These are phyloP conservation scores for Kuraishia capsulata DNA, from an alignment of 805 yeast genomes.

Conservation along the genomic window DNA sequence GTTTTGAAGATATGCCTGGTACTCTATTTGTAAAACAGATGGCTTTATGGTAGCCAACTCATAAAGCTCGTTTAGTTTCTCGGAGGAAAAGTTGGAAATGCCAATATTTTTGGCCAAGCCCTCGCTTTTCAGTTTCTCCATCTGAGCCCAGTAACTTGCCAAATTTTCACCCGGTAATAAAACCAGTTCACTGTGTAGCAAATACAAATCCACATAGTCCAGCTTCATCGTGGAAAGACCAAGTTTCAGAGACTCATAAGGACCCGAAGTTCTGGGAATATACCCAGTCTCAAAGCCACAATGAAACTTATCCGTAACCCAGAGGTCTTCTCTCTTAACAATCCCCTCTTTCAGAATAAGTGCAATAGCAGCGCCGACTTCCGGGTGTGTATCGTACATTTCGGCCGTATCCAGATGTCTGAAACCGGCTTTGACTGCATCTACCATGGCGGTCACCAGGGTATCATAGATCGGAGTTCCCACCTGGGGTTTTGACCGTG, in stretches of 20 bases:
- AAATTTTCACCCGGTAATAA: neutral
- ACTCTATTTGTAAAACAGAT: conserved; percentile 56
- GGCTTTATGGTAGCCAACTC: conserved; percentile 34
- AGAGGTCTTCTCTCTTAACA: conserved; percentile 37
- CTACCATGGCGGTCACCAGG: conserved; percentile 33
- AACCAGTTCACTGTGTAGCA: conserved; percentile 37
- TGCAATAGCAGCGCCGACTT: conserved; percentile 46
- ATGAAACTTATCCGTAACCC: conserved; percentile 53
- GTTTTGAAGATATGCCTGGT: conserved; percentile 50
- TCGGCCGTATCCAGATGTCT: conserved; percentile 64
- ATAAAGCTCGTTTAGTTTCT: conserved; percentile 33
- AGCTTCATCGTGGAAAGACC: conserved; percentile 39
- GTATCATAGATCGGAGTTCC: conserved; percentile 20
- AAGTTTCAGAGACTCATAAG: conserved; percentile 35
- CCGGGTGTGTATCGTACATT: conserved; percentile 48
- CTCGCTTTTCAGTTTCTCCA: conserved; percentile 30
- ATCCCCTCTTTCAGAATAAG: conserved; percentile 19
- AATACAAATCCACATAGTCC: conserved; percentile 50
- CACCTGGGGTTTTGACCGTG: conserved; percentile 10
- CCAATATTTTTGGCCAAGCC: conserved; percentile 43
- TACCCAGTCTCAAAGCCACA: conserved; percentile 20
- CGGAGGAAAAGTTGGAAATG: conserved; percentile 49
- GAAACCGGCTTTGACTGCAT: conserved; percentile 43
- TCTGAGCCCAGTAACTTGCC: conserved; percentile 25
- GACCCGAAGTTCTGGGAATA: conserved; percentile 21